phyloP scores from a whole-genome alignment of 1,284 basidiomycete species.

The Filobasidium uniguttulatum region DNA sequence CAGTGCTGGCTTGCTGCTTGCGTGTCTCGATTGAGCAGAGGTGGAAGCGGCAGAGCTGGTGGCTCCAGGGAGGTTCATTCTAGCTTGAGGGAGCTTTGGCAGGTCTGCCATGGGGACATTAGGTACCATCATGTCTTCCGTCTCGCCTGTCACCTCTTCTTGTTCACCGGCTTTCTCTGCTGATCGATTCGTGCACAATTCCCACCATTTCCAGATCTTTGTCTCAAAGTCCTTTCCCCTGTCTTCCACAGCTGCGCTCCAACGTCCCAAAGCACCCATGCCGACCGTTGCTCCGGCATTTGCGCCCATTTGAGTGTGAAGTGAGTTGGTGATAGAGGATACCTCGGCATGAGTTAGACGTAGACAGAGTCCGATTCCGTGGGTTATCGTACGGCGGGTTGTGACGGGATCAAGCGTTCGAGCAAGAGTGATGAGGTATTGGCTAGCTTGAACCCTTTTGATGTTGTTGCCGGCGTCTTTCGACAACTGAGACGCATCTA shows the following conservation, averaged over 20 bases:
- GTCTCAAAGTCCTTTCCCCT: constrained; percentile 26
- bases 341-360: constrained; percentile 32
- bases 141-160: background rate
- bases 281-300: constrained; percentile 17
- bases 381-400: constrained; percentile 27
- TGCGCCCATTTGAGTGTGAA: constrained; percentile 1
- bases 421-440: constrained; percentile 29
- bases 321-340: constrained; percentile 5
- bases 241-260: constrained; percentile 29
- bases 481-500: background rate
- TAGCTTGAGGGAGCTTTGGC: background rate
- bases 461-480: background rate
- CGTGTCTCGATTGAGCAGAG: too few species aligned
- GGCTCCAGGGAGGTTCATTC: background rate
- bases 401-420: constrained; percentile 28
- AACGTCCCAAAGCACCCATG: constrained; percentile 31
- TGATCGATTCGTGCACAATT: background rate
- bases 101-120: constrained; percentile 1
- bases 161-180: background rate
- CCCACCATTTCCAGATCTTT: constrained; percentile 27
- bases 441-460: background rate
- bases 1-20: too few species aligned
- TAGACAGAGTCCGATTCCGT: constrained; percentile 34
- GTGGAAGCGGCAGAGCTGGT: too few species aligned
- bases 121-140: background rate